phyloP scores from a whole-genome alignment of 2,329 filamentous ascomycete species.

The Daldinia sp. region DNA sequence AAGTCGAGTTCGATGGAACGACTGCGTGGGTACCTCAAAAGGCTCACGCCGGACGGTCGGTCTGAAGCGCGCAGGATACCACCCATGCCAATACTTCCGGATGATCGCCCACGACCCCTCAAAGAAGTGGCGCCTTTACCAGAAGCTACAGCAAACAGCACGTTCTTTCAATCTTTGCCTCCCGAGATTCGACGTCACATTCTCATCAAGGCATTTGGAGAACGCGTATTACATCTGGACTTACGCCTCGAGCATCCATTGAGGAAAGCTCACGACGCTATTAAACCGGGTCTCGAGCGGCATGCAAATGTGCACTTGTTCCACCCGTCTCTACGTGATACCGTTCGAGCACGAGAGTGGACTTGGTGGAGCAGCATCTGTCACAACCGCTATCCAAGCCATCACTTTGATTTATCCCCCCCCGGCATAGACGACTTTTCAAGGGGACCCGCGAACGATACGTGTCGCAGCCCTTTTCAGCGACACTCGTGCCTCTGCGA shows the following conservation, averaged over 20 bases:
- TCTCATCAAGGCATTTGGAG: conserved; percentile 16
- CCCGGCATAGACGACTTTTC: background rate
- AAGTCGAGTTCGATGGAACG: background rate
- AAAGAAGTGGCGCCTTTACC: background rate
- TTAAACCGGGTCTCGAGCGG: background rate
- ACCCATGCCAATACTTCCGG: background rate
- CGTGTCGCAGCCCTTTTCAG: background rate
- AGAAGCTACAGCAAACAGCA: background rate
- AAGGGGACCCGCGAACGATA: background rate
- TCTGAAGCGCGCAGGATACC: background rate
- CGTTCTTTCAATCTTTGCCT: conserved; percentile 10
- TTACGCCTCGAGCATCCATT: conserved; percentile 11
- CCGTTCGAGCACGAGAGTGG: conserved; percentile 2
- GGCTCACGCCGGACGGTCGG: background rate
- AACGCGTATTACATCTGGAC: conserved; percentile 15
- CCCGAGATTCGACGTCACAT: conserved; percentile 16
- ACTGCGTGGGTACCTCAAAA: background rate
- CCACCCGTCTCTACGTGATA: conserved; percentile 8
- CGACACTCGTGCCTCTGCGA: background rate
- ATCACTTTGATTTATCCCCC: background rate
- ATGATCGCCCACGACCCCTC: background rate
- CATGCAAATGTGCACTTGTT: conserved; percentile 9
- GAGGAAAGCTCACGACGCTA: background rate
- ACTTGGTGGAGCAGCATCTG: conserved; percentile 21
- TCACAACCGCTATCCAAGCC: background rate